Conservation (phyloP, 176 grass and related monocot genomes). For the Poa pratensis region DNA sequence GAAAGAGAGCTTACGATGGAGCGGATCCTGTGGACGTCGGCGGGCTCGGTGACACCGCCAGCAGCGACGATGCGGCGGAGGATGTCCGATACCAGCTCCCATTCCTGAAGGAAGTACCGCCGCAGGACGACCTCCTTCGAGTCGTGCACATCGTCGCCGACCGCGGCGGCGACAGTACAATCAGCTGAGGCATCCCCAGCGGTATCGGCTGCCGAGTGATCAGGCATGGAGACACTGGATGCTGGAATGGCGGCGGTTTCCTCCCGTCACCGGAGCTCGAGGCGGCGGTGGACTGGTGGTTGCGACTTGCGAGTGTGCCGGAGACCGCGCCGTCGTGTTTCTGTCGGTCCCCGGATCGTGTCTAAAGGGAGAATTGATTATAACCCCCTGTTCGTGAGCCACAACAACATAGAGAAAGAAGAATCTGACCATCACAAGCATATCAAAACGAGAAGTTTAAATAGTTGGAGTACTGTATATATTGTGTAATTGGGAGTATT, state of each 20-base stretch:
- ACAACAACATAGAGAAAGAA: too few relatives aligned
- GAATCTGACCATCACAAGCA: too few relatives aligned
- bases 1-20: constrained; percentile 71
- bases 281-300: constrained; percentile 4
- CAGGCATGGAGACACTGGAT: not conserved
- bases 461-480: too few relatives aligned
- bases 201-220: not conserved
- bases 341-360: not conserved
- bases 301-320: constrained; percentile 25
- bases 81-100: constrained; percentile 65
- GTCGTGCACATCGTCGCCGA: constrained; percentile 67
- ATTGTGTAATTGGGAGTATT: too few relatives aligned
- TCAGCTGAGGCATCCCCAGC: constrained; percentile 40
- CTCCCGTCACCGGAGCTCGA: constrained; percentile 34
- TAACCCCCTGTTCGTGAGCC: too few relatives aligned
- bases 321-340: constrained; percentile 22
- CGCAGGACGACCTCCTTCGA: constrained; percentile 81
- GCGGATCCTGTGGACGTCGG: constrained; percentile 76
- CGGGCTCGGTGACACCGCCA: constrained; percentile 59
- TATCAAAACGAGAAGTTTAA: too few relatives aligned
- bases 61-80: constrained; percentile 62
- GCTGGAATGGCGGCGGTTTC: constrained; percentile 7
- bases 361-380: too few relatives aligned
- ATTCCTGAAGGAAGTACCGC: constrained; percentile 90
- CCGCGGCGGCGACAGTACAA: constrained; percentile 23